Base-by-base conservation (phyloP, 306 rosid species). In the Gastrolobium villosum region DNA sequence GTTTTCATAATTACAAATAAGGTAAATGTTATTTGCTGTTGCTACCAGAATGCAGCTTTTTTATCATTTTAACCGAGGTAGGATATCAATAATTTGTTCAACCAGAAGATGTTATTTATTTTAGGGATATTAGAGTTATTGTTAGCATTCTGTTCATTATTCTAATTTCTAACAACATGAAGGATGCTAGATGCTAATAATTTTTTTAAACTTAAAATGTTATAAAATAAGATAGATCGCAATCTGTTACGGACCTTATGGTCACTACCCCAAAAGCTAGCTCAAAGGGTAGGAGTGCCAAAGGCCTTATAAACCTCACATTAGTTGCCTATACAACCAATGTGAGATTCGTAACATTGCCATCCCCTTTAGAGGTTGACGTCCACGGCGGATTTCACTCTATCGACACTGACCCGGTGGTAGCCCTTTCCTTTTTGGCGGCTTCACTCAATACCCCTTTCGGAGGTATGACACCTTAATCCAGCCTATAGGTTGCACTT, bases 41-140 rank as follows among this genome's bases (percentile, higher is more conserved):
- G 50, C 48, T 70, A 49, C 48, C 66, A 37, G 67, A 79, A 32
- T 62, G 49, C 64, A 32, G 49, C 35, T 39, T 79, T 34, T 34
- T 61, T 61, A 66, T 64, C 32, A 44, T 43, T 60, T 43, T 74
- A 61, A 46, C 36, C 15, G 70, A n/a, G 4, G 56, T n/a, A 30
- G 78, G 68, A 41, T 60, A 32, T 9, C 15, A 35, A 35, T 61
- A 49, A 74, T 60, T 32, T 55, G 60, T 61, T 55, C 30, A 66
- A 45, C 26, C 37, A 65, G 60, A 6, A 36, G 10, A 73, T 40
- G n/a, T n/a, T 13, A 10, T 31, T 30, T 15, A 57, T 44, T 66
- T 43, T 32, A 9, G 56, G 56, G 31, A 63, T 64, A 48, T 35
- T 20, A 13, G 81, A 54, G n/a, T 63, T 63, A 55, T 10, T 64